Base-by-base conservation (phyloP, 2,329 filamentous ascomycete species). In the Pseudogymnoascus destructans region DNA sequence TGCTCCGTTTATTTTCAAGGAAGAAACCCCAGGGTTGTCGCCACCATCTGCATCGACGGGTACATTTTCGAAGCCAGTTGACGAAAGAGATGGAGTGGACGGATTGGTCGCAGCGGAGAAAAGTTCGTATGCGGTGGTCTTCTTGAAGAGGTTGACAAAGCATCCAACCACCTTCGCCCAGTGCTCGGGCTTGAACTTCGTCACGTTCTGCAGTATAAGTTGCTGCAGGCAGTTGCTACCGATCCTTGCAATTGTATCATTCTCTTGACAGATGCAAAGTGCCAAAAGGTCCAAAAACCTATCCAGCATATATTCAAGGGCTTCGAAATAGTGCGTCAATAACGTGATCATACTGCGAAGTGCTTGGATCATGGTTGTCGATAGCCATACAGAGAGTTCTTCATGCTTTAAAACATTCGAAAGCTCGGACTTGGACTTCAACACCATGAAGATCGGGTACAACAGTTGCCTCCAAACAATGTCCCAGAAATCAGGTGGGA, bases 301-400 rank as follows among this genome's bases (percentile, higher is more conserved):
- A 71, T 96, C 90, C 15, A 99, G 80, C 93, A 99, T 98, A 69
- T 95, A 95, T 73, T 97, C 90, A 8, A 99, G 75, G 0, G 90
- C 85, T 60, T 95, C 89, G 64, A 98, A 99, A 72, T 97, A 98
- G 72, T 99, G 95, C 0, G 95, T 98, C 71, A 98, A 98, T 21
- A 99, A 80, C 0, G 89, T 92, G 66, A 99, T 97, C 88, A 98
- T 95, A 73, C 97, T 96, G 60, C 93, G 85, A 58, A 99, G 76
- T 1, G 93, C 93, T 71, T 99, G 93, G 38, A 99, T 98, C 89
- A 99, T 96, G 7, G 93, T 99, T 0, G 93, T 98, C 0, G 93
- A 97, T 21, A 99, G 78, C 93, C 93, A 99, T 2, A 99, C 93
- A 0, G 93, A 97, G 17, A 97, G 78, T 69, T 98, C 93, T 71